phyloP scores from a whole-genome alignment of 1,284 basidiomycete species.

The Sphagnurus paluster region DNA sequence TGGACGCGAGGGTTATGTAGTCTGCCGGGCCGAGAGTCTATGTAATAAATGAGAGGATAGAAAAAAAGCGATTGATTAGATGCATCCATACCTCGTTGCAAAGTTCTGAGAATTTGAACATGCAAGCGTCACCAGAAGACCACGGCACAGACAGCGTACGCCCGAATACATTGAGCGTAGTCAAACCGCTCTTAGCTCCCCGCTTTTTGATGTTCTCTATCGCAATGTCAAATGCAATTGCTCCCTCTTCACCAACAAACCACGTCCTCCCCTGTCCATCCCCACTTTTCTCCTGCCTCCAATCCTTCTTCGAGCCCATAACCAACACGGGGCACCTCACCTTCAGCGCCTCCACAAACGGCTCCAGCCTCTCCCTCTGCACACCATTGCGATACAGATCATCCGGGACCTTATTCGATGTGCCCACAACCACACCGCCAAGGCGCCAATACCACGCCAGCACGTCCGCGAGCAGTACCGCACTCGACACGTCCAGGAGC shows the following conservation, averaged over 20 bases:
- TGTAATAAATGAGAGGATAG: neutral
- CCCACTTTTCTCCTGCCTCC: neutral
- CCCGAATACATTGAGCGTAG: neutral
- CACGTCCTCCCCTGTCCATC: neutral
- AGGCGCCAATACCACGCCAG: conserved; percentile 1
- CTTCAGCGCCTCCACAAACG: neutral
- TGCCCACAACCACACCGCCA: neutral
- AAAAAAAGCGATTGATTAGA: neutral
- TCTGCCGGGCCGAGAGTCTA: conserved; percentile 1
- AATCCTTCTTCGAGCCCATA: neutral
- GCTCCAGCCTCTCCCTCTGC: neutral
- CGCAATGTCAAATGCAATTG: neutral
- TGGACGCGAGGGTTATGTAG: conserved; percentile 1
- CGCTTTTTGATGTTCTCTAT: neutral
- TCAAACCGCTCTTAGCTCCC: neutral
- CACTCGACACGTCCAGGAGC: neutral
- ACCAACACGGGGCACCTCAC: neutral
- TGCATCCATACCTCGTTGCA: neutral
- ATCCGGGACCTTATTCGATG: neutral
- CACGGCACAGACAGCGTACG: neutral
- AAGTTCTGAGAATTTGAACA: neutral
- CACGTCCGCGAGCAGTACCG: neutral
- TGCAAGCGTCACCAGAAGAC: neutral
- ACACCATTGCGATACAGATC: neutral
- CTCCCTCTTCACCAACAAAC: neutral